A percentile compares a stretch with the other conserved stretches of the same genome.
phyloP scores from a whole-genome alignment of 805 yeast species.

The Wickerhamiella galacta region DNA sequence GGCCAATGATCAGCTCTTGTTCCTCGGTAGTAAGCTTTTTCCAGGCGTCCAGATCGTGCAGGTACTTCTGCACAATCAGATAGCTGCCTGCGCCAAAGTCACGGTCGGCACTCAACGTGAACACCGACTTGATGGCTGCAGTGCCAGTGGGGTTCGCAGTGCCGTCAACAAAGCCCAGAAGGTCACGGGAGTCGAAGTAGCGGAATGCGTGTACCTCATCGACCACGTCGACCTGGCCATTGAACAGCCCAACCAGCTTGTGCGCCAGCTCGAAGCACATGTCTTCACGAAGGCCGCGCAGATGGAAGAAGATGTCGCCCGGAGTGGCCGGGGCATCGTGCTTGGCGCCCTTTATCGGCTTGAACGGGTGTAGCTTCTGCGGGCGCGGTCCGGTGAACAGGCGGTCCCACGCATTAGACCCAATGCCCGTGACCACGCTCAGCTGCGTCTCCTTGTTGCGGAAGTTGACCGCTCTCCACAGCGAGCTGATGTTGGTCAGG shows the following conservation, averaged over 20 bases:
- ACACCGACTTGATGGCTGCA: slow-evolving; percentile 6
- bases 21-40: slow-evolving; percentile 9
- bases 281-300: slow-evolving; percentile 12
- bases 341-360: slow-evolving; percentile 10
- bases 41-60: slow-evolving; percentile 14
- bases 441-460: too few species aligned
- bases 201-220: slow-evolving; percentile 16
- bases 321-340: slow-evolving; percentile 15
- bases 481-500: too few species aligned
- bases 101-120: slow-evolving; percentile 7
- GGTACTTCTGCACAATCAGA: slow-evolving; percentile 15
- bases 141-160: slow-evolving; percentile 14
- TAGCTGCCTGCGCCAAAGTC: slow-evolving; percentile 13
- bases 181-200: slow-evolving; percentile 14
- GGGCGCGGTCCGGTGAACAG: slow-evolving; percentile 9
- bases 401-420: slow-evolving; percentile 10
- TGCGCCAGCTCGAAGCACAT: slow-evolving; percentile 14
- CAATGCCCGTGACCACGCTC: too few species aligned
- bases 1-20: slow-evolving; percentile 14
- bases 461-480: too few species aligned
- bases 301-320: slow-evolving; percentile 15
- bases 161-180: slow-evolving; percentile 16
- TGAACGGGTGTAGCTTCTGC: slow-evolving; percentile 13
- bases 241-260: slow-evolving; percentile 7
- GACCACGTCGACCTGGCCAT: slow-evolving; percentile 10